phyloP scores from a whole-genome alignment of 306 rosid species.

The Pyrus pyrifolia region DNA sequence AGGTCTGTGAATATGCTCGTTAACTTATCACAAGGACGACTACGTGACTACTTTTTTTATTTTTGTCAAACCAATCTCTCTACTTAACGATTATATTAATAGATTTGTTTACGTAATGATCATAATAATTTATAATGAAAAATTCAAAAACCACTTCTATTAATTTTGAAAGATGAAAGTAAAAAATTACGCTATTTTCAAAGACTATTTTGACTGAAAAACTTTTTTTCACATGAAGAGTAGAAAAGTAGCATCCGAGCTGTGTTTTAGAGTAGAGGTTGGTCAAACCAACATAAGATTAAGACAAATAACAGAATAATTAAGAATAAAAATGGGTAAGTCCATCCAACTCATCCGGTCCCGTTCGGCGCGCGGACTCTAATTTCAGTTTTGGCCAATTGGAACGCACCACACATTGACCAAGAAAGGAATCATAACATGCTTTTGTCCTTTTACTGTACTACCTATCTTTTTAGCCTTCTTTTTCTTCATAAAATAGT shows the following conservation, averaged over 20 bases:
- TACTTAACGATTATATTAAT: too few species aligned
- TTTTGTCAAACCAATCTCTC: too few species aligned
- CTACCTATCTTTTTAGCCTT: not conserved
- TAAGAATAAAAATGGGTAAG: too few species aligned
- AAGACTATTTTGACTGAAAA: too few species aligned
- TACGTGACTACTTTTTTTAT: too few species aligned
- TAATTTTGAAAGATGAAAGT: rapidly evolving
- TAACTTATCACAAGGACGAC: too few species aligned
- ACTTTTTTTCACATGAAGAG: not conserved
- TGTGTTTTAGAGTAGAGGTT: not conserved
- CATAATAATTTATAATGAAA: rapidly evolving
- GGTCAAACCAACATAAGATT: too few species aligned
- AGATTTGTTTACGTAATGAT: rapidly evolving
- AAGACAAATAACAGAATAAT: too few species aligned
- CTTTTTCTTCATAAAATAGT: not conserved
- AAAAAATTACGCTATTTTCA: too few species aligned
- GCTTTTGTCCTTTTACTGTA: not conserved
- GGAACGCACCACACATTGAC: not conserved
- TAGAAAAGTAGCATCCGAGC: not conserved
- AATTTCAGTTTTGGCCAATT: too few species aligned
- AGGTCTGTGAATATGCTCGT: too few species aligned
- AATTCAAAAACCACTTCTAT: rapidly evolving
- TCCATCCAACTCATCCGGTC: not conserved
- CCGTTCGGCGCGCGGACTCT: not conserved
- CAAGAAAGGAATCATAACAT: not conserved